Base-by-base conservation (phyloP, 495 filamentous ascomycete genomes). In the Aspergillus nidulans region DNA sequence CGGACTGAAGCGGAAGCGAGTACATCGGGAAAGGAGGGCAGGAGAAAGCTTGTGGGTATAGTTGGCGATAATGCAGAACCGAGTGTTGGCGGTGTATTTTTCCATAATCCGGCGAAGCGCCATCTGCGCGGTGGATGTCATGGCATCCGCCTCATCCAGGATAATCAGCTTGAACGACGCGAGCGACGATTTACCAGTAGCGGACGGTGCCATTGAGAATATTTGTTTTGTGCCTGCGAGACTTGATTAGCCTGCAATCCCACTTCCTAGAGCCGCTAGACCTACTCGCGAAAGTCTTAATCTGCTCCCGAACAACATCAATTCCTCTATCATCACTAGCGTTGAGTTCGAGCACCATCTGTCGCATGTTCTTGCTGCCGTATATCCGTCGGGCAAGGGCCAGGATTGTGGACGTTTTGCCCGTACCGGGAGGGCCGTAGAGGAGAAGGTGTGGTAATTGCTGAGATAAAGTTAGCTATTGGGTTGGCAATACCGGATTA, bases 11-110 rank as follows among this genome's bases (percentile, higher is more conserved):
- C 94, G 80, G 74, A 99, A 99, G 34, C 94, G 78, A 2, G 94
- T 97, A 71, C 94, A 99, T 58, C 94, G 78, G 26, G 91, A 96
- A 16, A 99, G 80, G 7, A 99, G 77, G 0, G 94, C 94, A 0
- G 94, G 92, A 6, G 89, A 92, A n/a, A 99, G 84, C 69, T 97
- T 99, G 74, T 99, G 94, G 26, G 94, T 95, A 68, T 99, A 99
- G 70, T 99, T 99, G 61, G 95, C 95, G 54, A 99, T 97, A 62
- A 99, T 90, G 73, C 92, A 97, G 72, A 99, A 99, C 48, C 94
- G 81, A 0, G 94, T 96, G 73, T 99, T 97, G 55, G 91, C 90
- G 0, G 94, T 99, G 73, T 97, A 99, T 70, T 95, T 94, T 66
- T 99, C 94, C 95, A 99, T 99, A 53, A 99, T 99, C 40, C 94